Percentiles rank a stretch among this genome's conserved stretches.
Evolutionary conservation across 2,329 filamentous ascomycete species (phyloP).

Genomic region (Xenosphaeropsis pyriputrescens): DNA sequence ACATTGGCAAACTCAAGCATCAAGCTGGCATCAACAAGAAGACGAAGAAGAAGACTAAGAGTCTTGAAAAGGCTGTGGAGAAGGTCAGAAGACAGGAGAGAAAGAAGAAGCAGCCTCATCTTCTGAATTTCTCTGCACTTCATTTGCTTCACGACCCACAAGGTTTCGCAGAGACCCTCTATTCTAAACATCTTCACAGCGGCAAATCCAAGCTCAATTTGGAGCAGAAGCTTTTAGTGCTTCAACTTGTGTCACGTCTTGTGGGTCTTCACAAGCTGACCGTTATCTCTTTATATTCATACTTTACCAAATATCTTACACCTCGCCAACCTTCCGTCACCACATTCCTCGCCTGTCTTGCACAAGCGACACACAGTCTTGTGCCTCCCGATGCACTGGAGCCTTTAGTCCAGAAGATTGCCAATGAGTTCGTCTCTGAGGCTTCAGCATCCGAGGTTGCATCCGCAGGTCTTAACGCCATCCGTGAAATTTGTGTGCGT

Average conservation of each 20-base stretch:
- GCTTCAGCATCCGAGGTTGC: constrained; percentile 83
- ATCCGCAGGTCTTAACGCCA: constrained; percentile 83
- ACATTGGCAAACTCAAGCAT: constrained; percentile 72
- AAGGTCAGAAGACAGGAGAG: constrained; percentile 71
- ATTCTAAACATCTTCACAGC: constrained; percentile 81
- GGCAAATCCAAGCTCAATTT: constrained; percentile 72
- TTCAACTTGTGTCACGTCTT: constrained; percentile 81
- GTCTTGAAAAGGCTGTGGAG: constrained; percentile 67
- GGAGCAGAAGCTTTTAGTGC: constrained; percentile 77
- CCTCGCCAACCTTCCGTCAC: constrained; percentile 83
- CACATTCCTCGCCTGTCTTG: constrained; percentile 80
- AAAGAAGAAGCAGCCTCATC: constrained; percentile 77
- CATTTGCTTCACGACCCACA: constrained; percentile 92
- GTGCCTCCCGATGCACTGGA: constrained; percentile 89
- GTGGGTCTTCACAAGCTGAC: constrained; percentile 89
- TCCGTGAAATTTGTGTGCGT: constrained; percentile 82
- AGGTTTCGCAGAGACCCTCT: constrained; percentile 79
- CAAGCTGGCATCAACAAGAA: constrained; percentile 93
- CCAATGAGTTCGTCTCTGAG: constrained; percentile 96
- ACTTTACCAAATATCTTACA: constrained; percentile 86
- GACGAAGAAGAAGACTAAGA: constrained; percentile 70
- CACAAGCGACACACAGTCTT: constrained; percentile 79
- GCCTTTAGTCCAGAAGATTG: constrained; percentile 85
- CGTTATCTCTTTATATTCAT: constrained; percentile 83
- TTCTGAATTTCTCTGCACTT: constrained; percentile 89